Base-by-base conservation (phyloP, 768 basidiomycete genomes). In the Kwoniella dendrophila region DNA sequence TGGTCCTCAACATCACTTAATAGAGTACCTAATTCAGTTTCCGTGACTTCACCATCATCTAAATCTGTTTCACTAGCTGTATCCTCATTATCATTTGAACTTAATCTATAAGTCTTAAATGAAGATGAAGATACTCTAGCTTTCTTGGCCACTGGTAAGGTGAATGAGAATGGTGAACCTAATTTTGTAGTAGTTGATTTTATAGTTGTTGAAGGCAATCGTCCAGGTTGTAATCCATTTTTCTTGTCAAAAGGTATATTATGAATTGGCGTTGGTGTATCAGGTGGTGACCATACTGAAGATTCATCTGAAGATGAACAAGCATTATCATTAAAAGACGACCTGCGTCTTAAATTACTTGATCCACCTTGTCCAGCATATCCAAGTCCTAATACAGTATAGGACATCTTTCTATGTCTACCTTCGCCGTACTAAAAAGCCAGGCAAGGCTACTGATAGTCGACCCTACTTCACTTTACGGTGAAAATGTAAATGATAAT, bases 261-360 rank as follows among this genome's bases (percentile, higher is more conserved):
- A n/a, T n/a, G 53, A 20, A 62, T 62, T 12, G 60, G 60, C 5
- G 60, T 62, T 34, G 59, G 59, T 11, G 59, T 60, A 38, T 53
- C 59, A 32, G 50, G 59, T 11, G 59, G 59, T 53, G 59, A 60
- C 59, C 59, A 60, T 8, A 10, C 18, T 24, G 48, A 50, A 20
- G 41, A 29, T 11, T 30, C 48, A 10, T 44, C 49, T 3, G 57
- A 59, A n/a, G 57, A 49, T 20, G 59, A 59, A 12, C 18, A 18
- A 8, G 36, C 8, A 18, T 38, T 8, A 8, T 8, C 8, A 38
- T 38, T 8, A 38, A 44, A 49, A 11, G 51, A 44, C 59, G 59
- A 54, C 59, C 59, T 45, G 59, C 59, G 59, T 44, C 59, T 48
- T 49, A 49, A 14, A 49, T 26, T 49, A 6, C 16, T n/a, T n/a